These are phyloP conservation scores for Aspergillus piperis DNA, from an alignment of 2,329 filamentous ascomycete species.

Conservation along the genomic window DNA sequence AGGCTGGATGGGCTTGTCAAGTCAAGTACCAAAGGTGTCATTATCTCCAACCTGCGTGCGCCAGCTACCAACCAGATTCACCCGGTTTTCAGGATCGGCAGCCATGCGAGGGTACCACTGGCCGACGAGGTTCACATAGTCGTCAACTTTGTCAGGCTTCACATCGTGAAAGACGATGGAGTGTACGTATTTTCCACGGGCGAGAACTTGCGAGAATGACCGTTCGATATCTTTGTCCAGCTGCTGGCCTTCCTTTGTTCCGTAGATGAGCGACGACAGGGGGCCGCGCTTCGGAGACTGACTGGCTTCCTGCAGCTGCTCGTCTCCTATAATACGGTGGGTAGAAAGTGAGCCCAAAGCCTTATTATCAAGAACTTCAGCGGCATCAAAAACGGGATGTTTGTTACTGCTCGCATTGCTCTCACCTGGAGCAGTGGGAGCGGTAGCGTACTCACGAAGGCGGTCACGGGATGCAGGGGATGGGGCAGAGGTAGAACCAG, in stretches of 20 bases:
- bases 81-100: constrained; percentile 80
- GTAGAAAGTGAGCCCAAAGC: constrained; percentile 63
- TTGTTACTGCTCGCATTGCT: constrained; percentile 48
- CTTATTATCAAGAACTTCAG: constrained; percentile 43
- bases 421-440: constrained; percentile 48
- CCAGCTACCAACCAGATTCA: constrained; percentile 97
- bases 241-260: constrained; percentile 91
- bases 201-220: constrained; percentile 91
- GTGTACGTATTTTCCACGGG: constrained; percentile 96
- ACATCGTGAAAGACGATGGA: constrained; percentile 97
- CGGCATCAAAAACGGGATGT: constrained; percentile 42
- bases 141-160: constrained; percentile 91
- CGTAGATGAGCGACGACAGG: constrained; percentile 88
- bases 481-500: constrained; percentile 46
- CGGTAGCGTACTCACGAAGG: constrained; percentile 39
- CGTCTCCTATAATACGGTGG: constrained; percentile 55
- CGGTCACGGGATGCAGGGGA: constrained; percentile 35
- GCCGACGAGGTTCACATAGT: constrained; percentile 87
- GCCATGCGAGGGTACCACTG: constrained; percentile 93
- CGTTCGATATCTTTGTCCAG: constrained; percentile 94
- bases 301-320: constrained; percentile 60
- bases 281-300: constrained; percentile 68
- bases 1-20: not conserved
- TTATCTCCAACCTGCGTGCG: constrained; percentile 96
- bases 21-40: constrained; percentile 83